Base-by-base conservation (phyloP, 2,329 filamentous ascomycete species). In the Trematosphaeria pertusa region DNA sequence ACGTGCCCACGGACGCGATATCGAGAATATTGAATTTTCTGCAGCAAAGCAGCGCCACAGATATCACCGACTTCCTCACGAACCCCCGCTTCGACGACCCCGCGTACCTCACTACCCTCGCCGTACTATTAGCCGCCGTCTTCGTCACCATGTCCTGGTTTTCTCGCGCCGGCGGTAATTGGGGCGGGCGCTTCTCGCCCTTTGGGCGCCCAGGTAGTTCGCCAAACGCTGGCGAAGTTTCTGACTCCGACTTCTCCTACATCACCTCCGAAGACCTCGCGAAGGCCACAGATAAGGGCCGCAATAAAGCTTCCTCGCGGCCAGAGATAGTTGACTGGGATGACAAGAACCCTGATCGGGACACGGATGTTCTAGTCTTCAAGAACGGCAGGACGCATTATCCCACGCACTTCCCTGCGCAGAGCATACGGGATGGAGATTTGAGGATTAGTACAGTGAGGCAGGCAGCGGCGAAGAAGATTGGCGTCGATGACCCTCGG, bases 161-260 rank as follows among this genome's bases (percentile, higher is more conserved):
- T 37, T 77, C 75, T 18, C 75, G 76, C 50, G 61, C 74, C 42
- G 71, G 73, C 48, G 61, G 67, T 57, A 56, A 56, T 12, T 73
- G 74, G 60, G 67, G 73, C 33, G 75, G 76, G 26, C 74, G 75
- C 51, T 78, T 78, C 64, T 78, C 75, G 18, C 77, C 77, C 12
- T 79, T 80, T 57, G 74, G 75, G 11, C 75, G 77, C 36, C 70
- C 70, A 15, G 57, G 61, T 62, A 70, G 48, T 50, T 70, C 54
- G 50, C 69, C 59, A 17, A 64, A 59, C 41, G 59, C 66, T 12
- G 68, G 85, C 22, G 80, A 85, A 55, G 85, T 92, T 49, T 88
- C 84, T 59, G 87, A 91, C 58, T 83, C 87, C 24, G 88, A 92
- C 74, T 93, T 86, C 70, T 87, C 84, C 67, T 92, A 93, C 75